Conservation (phyloP, 345 rosid species). For the Rhizophora apiculata region DNA sequence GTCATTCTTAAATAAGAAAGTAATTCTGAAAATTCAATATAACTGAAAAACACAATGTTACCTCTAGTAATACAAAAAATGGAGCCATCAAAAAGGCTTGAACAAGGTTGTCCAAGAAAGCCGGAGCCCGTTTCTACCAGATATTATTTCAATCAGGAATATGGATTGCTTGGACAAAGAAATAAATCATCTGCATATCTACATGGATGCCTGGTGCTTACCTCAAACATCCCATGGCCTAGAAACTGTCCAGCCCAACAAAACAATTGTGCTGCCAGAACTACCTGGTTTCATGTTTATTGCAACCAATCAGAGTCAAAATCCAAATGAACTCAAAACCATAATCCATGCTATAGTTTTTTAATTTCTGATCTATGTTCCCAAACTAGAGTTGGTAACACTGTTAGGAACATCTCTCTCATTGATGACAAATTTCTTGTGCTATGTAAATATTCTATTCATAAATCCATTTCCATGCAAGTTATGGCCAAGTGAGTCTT, state of each 20-base stretch:
- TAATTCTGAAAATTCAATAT: not conserved
- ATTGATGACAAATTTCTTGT: too few relatives aligned
- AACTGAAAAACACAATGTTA: conserved; percentile 10
- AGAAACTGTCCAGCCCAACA: conserved; percentile 82
- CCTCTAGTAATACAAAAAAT: conserved; percentile 91
- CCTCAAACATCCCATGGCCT: conserved; percentile 94
- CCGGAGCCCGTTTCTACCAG: conserved; percentile 79
- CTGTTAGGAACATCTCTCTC: too few relatives aligned
- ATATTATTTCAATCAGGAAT: not conserved
- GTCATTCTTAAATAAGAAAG: not conserved
- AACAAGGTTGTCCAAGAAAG: conserved; percentile 66
- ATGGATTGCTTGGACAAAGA: not conserved
- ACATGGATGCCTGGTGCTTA: conserved; percentile 9
- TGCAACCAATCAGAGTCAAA: not conserved
- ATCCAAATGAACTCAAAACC: not conserved
- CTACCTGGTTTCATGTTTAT: conserved; percentile 43
- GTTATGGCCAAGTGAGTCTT: too few relatives aligned
- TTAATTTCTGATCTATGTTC: too few relatives aligned
- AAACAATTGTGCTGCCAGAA: conserved; percentile 57
- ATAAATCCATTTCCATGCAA: too few relatives aligned
- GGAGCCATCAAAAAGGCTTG: conserved; percentile 90
- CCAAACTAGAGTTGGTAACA: too few relatives aligned
- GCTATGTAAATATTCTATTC: too few relatives aligned
- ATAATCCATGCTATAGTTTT: not conserved
- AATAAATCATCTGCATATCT: not conserved